Conservation (phyloP, 139 green algal genomes). For the Chlamydomonas sphaeroides region DNA sequence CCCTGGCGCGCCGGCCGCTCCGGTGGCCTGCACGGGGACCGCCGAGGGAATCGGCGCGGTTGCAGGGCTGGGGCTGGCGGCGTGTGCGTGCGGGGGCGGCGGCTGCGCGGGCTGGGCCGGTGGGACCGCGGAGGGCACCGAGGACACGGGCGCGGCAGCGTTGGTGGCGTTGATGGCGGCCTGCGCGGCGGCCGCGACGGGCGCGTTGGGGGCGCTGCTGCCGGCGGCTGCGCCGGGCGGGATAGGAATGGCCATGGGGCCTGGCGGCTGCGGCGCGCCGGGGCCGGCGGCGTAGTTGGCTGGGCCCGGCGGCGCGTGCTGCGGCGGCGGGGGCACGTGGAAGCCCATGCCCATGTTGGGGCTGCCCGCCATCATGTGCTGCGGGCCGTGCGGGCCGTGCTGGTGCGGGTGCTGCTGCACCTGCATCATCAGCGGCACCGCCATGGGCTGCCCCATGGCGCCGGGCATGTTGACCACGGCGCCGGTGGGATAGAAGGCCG, state of each 20-base stretch:
- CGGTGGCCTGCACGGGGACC: background rate
- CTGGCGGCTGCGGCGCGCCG: background rate
- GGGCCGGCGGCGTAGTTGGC: background rate
- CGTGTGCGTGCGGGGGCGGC: background rate
- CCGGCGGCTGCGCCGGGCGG: background rate
- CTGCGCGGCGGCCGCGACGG: slow-evolving; percentile 10
- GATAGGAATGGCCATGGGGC: background rate
- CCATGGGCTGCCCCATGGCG: background rate
- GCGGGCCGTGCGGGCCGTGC: background rate
- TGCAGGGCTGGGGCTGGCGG: background rate
- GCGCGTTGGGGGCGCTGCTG: slow-evolving; percentile 14
- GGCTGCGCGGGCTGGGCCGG: background rate
- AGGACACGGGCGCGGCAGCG: slow-evolving; percentile 8
- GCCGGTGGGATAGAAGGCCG: background rate
- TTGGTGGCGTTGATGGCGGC: slow-evolving; percentile 24
- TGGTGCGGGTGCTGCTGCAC: slow-evolving; percentile 1
- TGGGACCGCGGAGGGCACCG: background rate
- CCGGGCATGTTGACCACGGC: background rate
- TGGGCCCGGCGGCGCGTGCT: background rate
- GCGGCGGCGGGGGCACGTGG: slow-evolving; percentile 15
- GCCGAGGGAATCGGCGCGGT: background rate
- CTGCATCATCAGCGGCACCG: background rate
- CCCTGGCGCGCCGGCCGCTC: background rate
- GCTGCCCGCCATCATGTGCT: background rate
- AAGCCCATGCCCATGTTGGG: slow-evolving; percentile 8